phyloP scores from a whole-genome alignment of 163 green algal genomes.

The Scenedesmus sp. region DNA sequence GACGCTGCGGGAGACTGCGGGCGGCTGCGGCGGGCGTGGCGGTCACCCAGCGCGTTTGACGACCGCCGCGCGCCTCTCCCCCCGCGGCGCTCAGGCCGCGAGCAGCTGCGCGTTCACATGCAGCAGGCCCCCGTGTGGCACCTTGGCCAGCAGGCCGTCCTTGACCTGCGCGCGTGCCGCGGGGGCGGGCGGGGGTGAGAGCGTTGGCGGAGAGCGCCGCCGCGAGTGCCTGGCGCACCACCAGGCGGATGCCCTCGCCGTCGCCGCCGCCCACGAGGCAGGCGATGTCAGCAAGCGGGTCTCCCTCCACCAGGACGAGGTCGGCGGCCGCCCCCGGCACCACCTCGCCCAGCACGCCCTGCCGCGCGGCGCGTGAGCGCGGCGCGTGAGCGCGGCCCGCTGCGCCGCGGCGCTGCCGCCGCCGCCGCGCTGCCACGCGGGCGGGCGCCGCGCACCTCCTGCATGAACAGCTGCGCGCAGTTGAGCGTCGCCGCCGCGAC shows the following conservation, averaged over 20 bases:
- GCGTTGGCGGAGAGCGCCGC: too few species aligned
- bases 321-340: constrained; percentile 44
- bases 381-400: neutral
- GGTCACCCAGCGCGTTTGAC: too few species aligned
- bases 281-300: constrained; percentile 41
- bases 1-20: too few species aligned
- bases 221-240: too few species aligned
- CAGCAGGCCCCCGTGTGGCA: constrained; percentile 37
- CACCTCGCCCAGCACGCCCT: constrained; percentile 46
- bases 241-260: constrained; percentile 22
- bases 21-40: too few species aligned
- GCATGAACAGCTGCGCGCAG: constrained; percentile 52
- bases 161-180: too few species aligned
- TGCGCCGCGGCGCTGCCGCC: neutral
- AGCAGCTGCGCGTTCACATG: constrained; percentile 35
- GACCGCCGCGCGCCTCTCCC: too few species aligned
- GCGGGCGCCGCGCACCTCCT: constrained; percentile 25
- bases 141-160: constrained; percentile 52
- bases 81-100: too few species aligned
- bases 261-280: constrained; percentile 32
- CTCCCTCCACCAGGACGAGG: constrained; percentile 48
- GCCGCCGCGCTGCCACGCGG: too few species aligned
- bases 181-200: too few species aligned
- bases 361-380: neutral
- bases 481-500: constrained; percentile 53